Evolutionary conservation across 495 filamentous ascomycete species (phyloP), one percentile per base, ranked within the genome.

Genomic region (Aspergillus cavernicola): DNA sequence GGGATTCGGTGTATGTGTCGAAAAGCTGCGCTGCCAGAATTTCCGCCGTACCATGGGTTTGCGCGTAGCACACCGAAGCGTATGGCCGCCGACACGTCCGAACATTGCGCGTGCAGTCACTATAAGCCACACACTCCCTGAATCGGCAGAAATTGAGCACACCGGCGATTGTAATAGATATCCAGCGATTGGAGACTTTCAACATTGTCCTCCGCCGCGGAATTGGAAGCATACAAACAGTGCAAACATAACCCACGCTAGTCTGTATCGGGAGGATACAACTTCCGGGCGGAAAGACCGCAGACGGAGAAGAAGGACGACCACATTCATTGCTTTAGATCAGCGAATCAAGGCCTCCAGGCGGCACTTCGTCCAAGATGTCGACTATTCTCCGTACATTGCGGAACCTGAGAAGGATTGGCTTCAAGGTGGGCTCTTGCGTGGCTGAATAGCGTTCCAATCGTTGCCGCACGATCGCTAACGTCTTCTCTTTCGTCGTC

Each of bases 331-430:
- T 36, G 33, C 43, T 31, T 43, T 37, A 47, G 47, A 50, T 43
- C 56, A 55, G 47, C 20, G 43, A 37, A 31, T 22, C 43, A 43
- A 45, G 18, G 20, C 19, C 40, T 20, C 54, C 26, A 16, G 47
- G 19, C 37, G 52, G 48, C 46, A 60, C 42, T 58, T 59, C 64
- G 55, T 55, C 61, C 74, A 79, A 69, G 64, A 99, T 99, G 93
- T 97, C 95, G 71, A 96, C 89, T 39, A 78, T 97, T 62, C 69
- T 83, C 52, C 85, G 93, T 71, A 96, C 92, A 13, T 70, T 97
- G 64, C 80, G 84, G 64, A 95, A 97, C 68, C 66, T 96, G 58
- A 83, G 88, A 73, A 84, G 83, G 68, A 83, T 97, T 65, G 93
- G 93, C 35, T 54, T 96, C 62, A 95, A 87, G 86, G 90, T 91